Evolutionary conservation across 768 basidiomycete genomes (phyloP).

Genomic region (Termitomyces sp.): DNA sequence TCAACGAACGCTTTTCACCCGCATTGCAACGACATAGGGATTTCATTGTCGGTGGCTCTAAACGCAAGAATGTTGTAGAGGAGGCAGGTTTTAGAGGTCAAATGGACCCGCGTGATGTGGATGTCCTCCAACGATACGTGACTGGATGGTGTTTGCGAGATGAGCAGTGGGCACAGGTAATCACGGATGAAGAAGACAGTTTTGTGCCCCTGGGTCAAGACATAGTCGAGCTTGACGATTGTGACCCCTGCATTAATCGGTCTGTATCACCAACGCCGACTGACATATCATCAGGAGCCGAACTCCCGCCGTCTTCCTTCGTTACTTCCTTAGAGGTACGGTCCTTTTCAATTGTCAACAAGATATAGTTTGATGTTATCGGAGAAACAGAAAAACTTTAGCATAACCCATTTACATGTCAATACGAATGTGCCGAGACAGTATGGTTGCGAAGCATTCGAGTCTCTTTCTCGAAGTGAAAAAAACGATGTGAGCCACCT

Average conservation of each 20-base stretch:
- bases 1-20: slow-evolving; percentile 52
- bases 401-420: neutral
- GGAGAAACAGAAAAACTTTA: slow-evolving; percentile 3
- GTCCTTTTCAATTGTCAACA: neutral
- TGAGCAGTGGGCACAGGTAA: slow-evolving; percentile 6
- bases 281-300: slow-evolving; percentile 13
- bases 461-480: slow-evolving; percentile 35
- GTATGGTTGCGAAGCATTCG: slow-evolving; percentile 36
- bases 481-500: slow-evolving; percentile 43
- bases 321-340: slow-evolving; percentile 3
- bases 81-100: slow-evolving; percentile 30
- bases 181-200: slow-evolving; percentile 11
- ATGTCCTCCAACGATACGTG: slow-evolving; percentile 27
- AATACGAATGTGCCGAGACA: slow-evolving; percentile 17
- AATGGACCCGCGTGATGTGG: slow-evolving; percentile 36
- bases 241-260: neutral
- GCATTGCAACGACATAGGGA: slow-evolving; percentile 38
- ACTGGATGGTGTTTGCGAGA: slow-evolving; percentile 40
- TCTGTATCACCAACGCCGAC: slow-evolving; percentile 17
- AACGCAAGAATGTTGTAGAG: slow-evolving; percentile 33
- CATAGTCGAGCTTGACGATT: neutral
- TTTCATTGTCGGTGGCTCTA: slow-evolving; percentile 55
- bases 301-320: slow-evolving; percentile 21
- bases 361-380: neutral
- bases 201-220: neutral